Percentiles rank a stretch among this genome's conserved stretches.
Conservation (phyloP, 495 filamentous ascomycete genomes). For the Penicillium fimorum region DNA sequence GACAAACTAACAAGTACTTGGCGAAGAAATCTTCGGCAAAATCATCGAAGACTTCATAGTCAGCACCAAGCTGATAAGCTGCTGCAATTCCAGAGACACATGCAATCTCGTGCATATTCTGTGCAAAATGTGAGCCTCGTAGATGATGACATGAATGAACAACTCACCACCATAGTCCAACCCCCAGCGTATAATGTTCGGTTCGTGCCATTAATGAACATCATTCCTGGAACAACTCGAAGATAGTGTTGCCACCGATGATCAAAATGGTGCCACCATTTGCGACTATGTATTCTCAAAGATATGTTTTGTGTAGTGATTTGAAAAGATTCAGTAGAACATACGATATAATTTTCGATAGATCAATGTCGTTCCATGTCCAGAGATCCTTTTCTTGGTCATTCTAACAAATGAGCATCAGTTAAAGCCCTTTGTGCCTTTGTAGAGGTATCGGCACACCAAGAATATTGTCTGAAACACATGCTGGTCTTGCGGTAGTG, state of each 20-base stretch:
- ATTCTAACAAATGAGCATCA: conserved; percentile 35
- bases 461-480: conserved; percentile 85
- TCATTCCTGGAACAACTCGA: conserved; percentile 74
- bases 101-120: conserved; percentile 82
- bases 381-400: conserved; percentile 63
- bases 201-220: conserved; percentile 72
- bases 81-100: conserved; percentile 76
- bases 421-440: neutral
- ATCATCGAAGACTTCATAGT: conserved; percentile 65
- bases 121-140: neutral
- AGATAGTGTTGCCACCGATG: conserved; percentile 80
- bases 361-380: conserved; percentile 69
- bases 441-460: neutral
- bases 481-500: conserved; percentile 55
- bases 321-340: neutral
- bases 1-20: conserved; percentile 54
- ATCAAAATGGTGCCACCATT: conserved; percentile 87
- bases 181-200: conserved; percentile 66
- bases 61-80: conserved; percentile 71
- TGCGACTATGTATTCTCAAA: conserved; percentile 26
- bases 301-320: no score
- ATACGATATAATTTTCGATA: conserved; percentile 59
- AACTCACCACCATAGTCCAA: conserved; percentile 75
- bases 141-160: neutral
- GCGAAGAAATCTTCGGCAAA: conserved; percentile 58